These are phyloP conservation scores for Salix viminalis DNA, from an alignment of 345 rosid genomes.

Conservation along the genomic window DNA sequence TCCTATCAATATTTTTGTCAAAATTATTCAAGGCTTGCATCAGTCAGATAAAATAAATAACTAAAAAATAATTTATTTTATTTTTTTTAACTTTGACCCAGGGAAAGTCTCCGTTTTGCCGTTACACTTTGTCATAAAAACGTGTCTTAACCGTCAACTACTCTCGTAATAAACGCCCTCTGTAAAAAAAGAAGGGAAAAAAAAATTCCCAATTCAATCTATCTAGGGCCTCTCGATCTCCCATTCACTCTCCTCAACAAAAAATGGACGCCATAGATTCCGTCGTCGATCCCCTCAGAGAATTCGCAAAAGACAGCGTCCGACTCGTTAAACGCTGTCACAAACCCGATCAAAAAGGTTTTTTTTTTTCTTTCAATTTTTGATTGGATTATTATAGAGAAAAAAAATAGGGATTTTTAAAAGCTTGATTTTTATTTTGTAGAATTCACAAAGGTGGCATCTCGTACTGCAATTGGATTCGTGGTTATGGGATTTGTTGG, in stretches of 20 bases:
- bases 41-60: not conserved
- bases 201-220: not conserved
- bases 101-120: not conserved
- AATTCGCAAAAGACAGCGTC: conserved; percentile 68
- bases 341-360: conserved; percentile 78
- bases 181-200: too few relatives aligned
- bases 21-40: not conserved
- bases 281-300: conserved; percentile 65
- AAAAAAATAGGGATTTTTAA: not conserved
- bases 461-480: conserved; percentile 80
- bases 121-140: not conserved
- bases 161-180: not conserved
- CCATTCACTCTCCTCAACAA: not conserved
- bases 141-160: not conserved
- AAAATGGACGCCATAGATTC: conserved; percentile 67
- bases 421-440: not conserved
- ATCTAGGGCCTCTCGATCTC: not conserved
- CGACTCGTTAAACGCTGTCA: conserved; percentile 82
- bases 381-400: not conserved
- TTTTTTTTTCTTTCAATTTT: not conserved
- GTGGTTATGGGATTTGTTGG: conserved; percentile 90
- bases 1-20: not conserved
- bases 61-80: too few relatives aligned
- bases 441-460: conserved; percentile 77
- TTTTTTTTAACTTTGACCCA: not conserved